Conservation (phyloP, 2,329 filamentous ascomycete genomes). For the Hypoxylon sp. region DNA sequence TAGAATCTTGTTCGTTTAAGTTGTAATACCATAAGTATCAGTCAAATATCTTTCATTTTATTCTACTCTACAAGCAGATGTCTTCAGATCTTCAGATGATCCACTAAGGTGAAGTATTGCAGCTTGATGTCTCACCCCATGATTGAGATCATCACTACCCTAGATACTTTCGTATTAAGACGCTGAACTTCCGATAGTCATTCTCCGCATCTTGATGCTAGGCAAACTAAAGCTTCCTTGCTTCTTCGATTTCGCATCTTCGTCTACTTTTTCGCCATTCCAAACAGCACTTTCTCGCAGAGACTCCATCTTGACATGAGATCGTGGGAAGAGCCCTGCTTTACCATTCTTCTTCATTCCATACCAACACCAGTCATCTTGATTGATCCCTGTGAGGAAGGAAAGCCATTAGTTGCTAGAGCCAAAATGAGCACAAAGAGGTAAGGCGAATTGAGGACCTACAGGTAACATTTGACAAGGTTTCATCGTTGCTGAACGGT, state of each 20-base stretch:
- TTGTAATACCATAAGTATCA: neutral
- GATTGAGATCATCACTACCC: neutral
- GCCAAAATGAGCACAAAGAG: neutral
- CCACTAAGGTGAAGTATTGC: neutral
- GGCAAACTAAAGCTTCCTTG: constrained; percentile 36
- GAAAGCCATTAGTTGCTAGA: constrained; percentile 7
- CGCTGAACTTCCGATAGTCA: constrained; percentile 42
- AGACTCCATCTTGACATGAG: constrained; percentile 63
- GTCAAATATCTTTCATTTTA: neutral
- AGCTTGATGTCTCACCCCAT: neutral
- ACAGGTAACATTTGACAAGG: constrained; percentile 66
- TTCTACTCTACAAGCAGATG: neutral
- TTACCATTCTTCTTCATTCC: constrained; percentile 67
- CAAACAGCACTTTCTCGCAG: constrained; percentile 56
- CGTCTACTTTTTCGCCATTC: constrained; percentile 35
- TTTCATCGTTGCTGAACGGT: constrained; percentile 64
- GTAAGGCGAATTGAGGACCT: constrained; percentile 50
- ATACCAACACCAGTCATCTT: constrained; percentile 70
- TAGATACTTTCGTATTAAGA: constrained; percentile 23
- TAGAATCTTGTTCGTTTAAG: too few species aligned
- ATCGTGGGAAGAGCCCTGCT: constrained; percentile 68
- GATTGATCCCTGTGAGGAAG: constrained; percentile 58
- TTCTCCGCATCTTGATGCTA: constrained; percentile 41
- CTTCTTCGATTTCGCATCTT: constrained; percentile 38
- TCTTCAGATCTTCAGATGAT: neutral